Base-by-base conservation (phyloP, 2,329 filamentous ascomycete species). In the Whalleya microplaca region DNA sequence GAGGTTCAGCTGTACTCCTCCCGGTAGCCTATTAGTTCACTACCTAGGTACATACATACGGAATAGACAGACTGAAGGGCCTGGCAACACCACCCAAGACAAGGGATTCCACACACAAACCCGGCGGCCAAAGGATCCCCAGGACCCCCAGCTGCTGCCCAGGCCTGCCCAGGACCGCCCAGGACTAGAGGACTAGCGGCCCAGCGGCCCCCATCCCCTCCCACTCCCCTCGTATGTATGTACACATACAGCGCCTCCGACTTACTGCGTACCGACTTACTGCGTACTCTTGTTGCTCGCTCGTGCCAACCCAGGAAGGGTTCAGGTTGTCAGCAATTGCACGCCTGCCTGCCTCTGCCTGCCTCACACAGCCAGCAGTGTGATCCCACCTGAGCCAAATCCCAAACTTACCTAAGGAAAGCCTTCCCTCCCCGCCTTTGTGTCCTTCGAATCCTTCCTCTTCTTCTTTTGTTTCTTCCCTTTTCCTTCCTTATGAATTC, bases 401-500 rank as follows among this genome's bases (percentile, higher is more conserved):
- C 42, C 41, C 48, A 48, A 57, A 45, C 32, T 37, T 12, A 37
- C 32, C 32, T 37, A 50, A 48, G 18, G 49, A 53, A 61, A 53
- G 53, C 45, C 51, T 43, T 56, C 58, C 51, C 55, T 58, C 54
- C 56, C 53, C 42, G 55, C 49, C 49, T 51, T 54, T 54, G 62
- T 62, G 37, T 53, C 52, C 41, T 56, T 55, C 63, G 57, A 61
- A 62, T 64, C 59, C 60, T 57, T 61, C 53, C 57, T 53, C 47
- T 59, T 55, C 51, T 56, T 56, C 53, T 42, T 61, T 59, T 53
- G 60, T 67, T 55, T 49, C 47, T 58, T 62, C 63, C 64, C 55
- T 56, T 56, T 62, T 62, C 55, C 59, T 61, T 63, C 76, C 79
- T 77, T 81, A 90, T 90, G 87, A 90, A 84, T 83, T 90, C 86